Evolutionary conservation across 768 basidiomycete species (phyloP), one percentile per base, ranked within the genome.

Genomic region (Russula sp.): DNA sequence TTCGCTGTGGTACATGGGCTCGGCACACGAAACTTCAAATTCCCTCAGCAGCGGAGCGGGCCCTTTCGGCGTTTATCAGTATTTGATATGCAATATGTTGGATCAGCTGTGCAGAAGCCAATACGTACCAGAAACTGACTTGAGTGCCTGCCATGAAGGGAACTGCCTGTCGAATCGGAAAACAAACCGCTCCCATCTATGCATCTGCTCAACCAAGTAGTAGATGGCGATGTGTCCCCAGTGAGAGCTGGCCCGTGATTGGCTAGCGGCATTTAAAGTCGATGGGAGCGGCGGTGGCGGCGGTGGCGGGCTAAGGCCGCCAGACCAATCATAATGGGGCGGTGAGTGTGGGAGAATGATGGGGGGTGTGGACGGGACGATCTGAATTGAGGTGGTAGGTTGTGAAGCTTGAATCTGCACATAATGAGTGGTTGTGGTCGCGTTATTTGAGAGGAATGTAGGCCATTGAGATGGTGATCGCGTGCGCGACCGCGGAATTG

Each of bases 191-290:
- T 87, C 79, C 89, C 89, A 92, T 34, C 89, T 81, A 65, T 83
- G 83, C 83, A 90, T 90, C 70, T 90, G 86, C 66, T 88, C 83
- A 2, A 86, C 83, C 22, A 92, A 73, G 69, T 91, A 92, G 70
- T 80, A 90, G 48, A 91, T 83, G 0, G 85, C 86, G 36, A 92
- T 86, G 65, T 89, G 83, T 0, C 88, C 89, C 89, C 89, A 92
- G 58, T 88, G 85, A 63, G 81, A 78, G 64, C 81, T 85, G 18
- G 63, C 79, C 72, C 49, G 76, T 72, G 67, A 73, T 60, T 61
- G 70, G 52, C 53, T 73, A 60, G 56, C 67, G 59, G 58, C 68
- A 50, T 54, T 72, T 67, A 61, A 69, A 65, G 62, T 55, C 56
- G 58, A 66, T n/a, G 64, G 70, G 58, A 62, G 69, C 5, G 58